Base-by-base conservation (phyloP, 2,329 filamentous ascomycete species). In the Verticillium nubilum region DNA sequence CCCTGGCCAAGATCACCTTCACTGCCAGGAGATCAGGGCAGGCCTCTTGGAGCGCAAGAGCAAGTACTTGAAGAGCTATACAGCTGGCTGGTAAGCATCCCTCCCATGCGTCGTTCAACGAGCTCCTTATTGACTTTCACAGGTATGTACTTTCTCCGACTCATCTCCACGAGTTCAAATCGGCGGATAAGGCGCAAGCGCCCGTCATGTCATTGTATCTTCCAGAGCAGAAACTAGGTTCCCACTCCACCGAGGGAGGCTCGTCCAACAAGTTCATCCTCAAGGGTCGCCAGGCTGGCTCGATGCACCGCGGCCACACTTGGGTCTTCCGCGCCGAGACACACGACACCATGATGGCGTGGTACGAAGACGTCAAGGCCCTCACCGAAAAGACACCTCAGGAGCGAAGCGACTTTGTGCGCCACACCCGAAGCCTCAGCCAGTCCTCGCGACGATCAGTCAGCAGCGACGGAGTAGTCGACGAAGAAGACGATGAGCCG, bases 121-220 rank as follows among this genome's bases (percentile, higher is more conserved):
- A 5, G 27, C 28, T 31, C 26, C 12, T 28, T 54, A 23, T 42
- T 58, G 29, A 59, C 27, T n/a, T 27, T 17, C 15, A 9, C 66
- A 95, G 91, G 91, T 97, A 97, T 74, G 92, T 98, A 54, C 80
- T 99, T 66, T 97, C 95, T 67, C 91, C 95, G 17, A 98, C 95
- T 59, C 95, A 99, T 75, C 83, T 99, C 25, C 95, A 99, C 77
- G 95, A 99, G 76, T 99, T 98, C 84, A 97, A 97, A 73, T 97
- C 92, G n/a, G 92, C 92, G 65, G 94, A 98, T 76, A 93, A 94
- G 72, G 89, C 85, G 61, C 91, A 95, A 74, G 88, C 90, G 42
- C 95, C 95, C 1, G 86, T 98, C 71, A 97, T 99, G 94, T 98
- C 95, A 50, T 81, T 99, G 59, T 96, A 95, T 71, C 84, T 99